Evolutionary conservation across 148 eudicot species (phyloP).

Genomic region (Chenopodium formosanum): DNA sequence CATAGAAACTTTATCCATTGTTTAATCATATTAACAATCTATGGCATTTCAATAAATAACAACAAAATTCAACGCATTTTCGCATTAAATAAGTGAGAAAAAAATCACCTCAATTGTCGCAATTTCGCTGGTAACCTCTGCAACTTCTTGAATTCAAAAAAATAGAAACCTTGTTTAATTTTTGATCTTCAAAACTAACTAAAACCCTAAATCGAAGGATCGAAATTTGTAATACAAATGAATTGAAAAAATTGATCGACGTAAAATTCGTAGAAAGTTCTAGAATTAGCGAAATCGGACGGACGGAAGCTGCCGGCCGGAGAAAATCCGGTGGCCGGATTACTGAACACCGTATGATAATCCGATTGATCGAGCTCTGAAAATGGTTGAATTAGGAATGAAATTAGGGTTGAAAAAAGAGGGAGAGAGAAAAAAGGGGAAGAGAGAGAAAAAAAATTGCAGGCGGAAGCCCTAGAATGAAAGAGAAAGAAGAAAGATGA

Average conservation of each 20-base stretch:
- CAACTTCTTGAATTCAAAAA: neutral
- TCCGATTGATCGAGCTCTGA: neutral
- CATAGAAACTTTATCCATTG: no score
- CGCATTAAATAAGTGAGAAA: neutral
- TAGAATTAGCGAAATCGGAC: conserved; percentile 4
- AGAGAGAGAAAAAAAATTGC: conserved; percentile 7
- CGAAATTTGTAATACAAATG: neutral
- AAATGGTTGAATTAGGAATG: neutral
- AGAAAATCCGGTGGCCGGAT: neutral
- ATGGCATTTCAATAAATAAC: neutral
- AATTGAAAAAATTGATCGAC: conserved; percentile 5
- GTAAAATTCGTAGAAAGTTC: neutral
- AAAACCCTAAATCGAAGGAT: conserved; percentile 29
- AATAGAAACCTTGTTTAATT: neutral
- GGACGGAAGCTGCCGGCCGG: neutral
- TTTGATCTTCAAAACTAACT: conserved; percentile 14
- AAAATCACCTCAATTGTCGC: neutral
- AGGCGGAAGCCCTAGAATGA: conserved; percentile 33
- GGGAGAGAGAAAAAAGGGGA: neutral
- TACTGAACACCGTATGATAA: neutral
- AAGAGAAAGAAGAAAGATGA: neutral
- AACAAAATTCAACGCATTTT: neutral
- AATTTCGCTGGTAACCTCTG: neutral
- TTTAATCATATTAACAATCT: no score
- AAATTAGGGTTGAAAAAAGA: conserved; percentile 2